Evolutionary conservation across 2,329 filamentous ascomycete species (phyloP).

Genomic region (Xylariaceae sp.): DNA sequence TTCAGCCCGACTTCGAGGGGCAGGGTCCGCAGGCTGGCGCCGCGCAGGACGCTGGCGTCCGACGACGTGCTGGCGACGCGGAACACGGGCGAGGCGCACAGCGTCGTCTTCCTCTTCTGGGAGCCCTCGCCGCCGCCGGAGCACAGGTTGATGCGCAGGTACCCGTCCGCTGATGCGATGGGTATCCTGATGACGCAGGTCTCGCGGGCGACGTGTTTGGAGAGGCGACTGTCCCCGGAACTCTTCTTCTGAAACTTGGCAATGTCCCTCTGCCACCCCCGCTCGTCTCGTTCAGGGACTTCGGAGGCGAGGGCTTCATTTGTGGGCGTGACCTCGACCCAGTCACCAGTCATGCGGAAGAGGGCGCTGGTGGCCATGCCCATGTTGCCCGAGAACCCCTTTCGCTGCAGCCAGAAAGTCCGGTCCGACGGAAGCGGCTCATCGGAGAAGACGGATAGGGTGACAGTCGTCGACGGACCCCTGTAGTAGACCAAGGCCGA

Average conservation of each 20-base stretch:
- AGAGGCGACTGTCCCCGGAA: constrained; percentile 32
- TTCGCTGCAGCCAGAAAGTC: constrained; percentile 60
- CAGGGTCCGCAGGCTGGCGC: constrained; percentile 56
- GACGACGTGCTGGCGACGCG: constrained; percentile 59
- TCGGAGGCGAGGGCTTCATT: constrained; percentile 38
- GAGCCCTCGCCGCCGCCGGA: constrained; percentile 29
- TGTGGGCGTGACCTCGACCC: constrained; percentile 62
- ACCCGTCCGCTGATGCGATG: constrained; percentile 55
- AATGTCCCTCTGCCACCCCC: constrained; percentile 62
- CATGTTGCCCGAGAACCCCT: constrained; percentile 60
- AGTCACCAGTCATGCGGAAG: constrained; percentile 49
- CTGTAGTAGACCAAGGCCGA: constrained; percentile 57
- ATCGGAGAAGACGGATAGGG: constrained; percentile 57
- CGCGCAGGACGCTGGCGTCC: constrained; percentile 53
- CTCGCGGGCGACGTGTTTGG: constrained; percentile 48
- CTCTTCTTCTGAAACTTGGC: constrained; percentile 54
- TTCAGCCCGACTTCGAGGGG: constrained; percentile 59
- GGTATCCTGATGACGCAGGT: constrained; percentile 60
- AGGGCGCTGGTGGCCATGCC: constrained; percentile 61
- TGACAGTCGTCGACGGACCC: constrained; percentile 55
- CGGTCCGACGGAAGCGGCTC: constrained; percentile 47
- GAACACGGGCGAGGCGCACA: constrained; percentile 62
- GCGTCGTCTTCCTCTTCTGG: constrained; percentile 41
- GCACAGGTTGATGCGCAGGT: constrained; percentile 61
- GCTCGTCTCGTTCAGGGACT: constrained; percentile 49